Conservation (phyloP, 176 grass and related monocot genomes). For the Ampelocalamus luodianensis region DNA sequence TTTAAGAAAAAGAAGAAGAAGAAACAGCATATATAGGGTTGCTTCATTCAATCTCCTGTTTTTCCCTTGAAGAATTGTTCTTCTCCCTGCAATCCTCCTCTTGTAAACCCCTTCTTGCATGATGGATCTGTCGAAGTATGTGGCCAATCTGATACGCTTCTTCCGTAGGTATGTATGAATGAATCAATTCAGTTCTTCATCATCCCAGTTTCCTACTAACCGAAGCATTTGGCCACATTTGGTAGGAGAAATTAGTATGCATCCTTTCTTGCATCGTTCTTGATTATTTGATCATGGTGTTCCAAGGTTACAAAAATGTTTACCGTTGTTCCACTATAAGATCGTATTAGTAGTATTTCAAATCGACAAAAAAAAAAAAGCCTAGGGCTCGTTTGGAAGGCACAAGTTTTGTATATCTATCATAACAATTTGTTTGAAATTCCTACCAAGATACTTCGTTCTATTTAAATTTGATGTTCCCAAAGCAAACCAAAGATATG, state of each 20-base stretch:
- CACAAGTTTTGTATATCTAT: background rate
- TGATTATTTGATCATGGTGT: background rate
- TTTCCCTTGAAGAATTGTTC: background rate
- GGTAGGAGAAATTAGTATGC: background rate
- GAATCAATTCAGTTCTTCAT: background rate
- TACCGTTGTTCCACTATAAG: background rate
- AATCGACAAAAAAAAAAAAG: too few species aligned
- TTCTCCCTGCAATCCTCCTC: background rate
- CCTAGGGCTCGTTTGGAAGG: background rate
- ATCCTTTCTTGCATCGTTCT: background rate
- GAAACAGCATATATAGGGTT: background rate
- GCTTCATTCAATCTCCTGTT: background rate
- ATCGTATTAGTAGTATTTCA: too few species aligned
- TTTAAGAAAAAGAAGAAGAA: background rate
- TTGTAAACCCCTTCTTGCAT: background rate
- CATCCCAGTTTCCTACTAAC: background rate
- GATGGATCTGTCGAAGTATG: constrained; percentile 31
- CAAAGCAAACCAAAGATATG: background rate
- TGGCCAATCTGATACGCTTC: constrained; percentile 41
- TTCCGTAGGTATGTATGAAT: constrained; percentile 36
- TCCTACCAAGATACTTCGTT: background rate
- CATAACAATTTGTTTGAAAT: background rate
- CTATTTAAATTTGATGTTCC: background rate
- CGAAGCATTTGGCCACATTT: background rate
- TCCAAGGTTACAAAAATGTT: background rate